Evolutionary conservation across 345 rosid species (phyloP), one percentile per base, ranked within the genome.

Genomic region (Hibiscus tridactylites): DNA sequence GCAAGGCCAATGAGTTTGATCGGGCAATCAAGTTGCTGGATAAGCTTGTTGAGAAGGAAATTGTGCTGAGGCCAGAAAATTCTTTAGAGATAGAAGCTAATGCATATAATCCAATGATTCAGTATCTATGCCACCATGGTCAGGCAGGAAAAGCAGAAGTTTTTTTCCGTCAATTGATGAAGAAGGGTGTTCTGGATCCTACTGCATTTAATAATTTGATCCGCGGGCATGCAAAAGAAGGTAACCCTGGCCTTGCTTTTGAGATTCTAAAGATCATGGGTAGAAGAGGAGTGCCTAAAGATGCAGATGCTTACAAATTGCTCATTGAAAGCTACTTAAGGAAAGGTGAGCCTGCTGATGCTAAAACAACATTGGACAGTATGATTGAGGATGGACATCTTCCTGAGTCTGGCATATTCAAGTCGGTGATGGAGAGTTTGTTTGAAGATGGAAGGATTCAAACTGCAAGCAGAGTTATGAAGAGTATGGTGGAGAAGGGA

Each of bases 291-390:
- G 86, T 91, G 61, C 80, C 92, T 73, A 79, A 95, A 83, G 91
- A 86, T 61, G 82, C 86, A 33, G 88, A 86, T 54, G 87, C 96
- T n/a, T 91, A 88, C 71, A 81, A 68, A 60, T 73, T 85, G 71
- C 97, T 93, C 63, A 87, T 91, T 19, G 85, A 88, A 85, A 89
- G 98, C 84, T 91, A 83, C 85, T 74, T 89, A 85, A 85, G 96
- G 83, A 93, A 88, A 85, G 97, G 97, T 9, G 96, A 91, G 75
- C 97, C 96, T 11, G 91, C 96, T 13, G 94, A 93, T 68, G 97
- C 98, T 3, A 93, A 91, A 82, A 84, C 86, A 19, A 86, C 93
- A 16, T 65, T 93, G 80, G 98, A 93, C 75, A 81, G 88, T 79
- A 93, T 93, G 97, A 79, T 93, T 6, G 94, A 87, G 83, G 88